phyloP scores from a whole-genome alignment of 345 rosid species.

The Triadica sebifera region DNA sequence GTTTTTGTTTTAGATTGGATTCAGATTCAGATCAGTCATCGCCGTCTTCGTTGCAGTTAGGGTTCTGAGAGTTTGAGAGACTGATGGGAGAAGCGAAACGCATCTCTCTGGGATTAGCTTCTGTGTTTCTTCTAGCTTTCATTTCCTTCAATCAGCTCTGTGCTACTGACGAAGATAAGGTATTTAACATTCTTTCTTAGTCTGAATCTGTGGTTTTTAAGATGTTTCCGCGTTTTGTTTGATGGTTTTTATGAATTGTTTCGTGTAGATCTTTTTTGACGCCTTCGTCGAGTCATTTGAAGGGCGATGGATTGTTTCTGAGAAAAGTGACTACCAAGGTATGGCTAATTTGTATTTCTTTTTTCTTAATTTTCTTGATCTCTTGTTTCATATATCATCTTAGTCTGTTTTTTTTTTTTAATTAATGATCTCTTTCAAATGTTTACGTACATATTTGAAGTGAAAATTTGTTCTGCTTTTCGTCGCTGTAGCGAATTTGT shows the following conservation, averaged over 20 bases:
- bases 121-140: slow-evolving; percentile 45
- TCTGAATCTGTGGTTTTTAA: not conserved
- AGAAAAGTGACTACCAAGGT: slow-evolving; percentile 68
- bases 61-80: slow-evolving; percentile 9
- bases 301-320: slow-evolving; percentile 73
- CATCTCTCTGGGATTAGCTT: slow-evolving; percentile 37
- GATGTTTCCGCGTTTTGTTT: not conserved
- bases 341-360: not conserved
- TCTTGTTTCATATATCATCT: not conserved
- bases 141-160: slow-evolving; percentile 46
- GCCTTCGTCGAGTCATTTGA: slow-evolving; percentile 70
- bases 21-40: slow-evolving; percentile 2
- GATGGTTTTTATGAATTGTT: not conserved
- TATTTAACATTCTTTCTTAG: slow-evolving; percentile 9
- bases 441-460: not conserved
- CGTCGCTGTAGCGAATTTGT: not conserved
- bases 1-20: not conserved
- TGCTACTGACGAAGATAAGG: slow-evolving; percentile 58
- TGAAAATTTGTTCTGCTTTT: not conserved
- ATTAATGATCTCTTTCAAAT: not conserved
- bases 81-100: slow-evolving; percentile 36
- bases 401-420: not conserved
- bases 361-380: too few relatives aligned
- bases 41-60: not conserved
- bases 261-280: slow-evolving; percentile 59